A percentile compares a stretch with the other conserved stretches of the same genome.
These are phyloP conservation scores for Candida ovalis DNA, from an alignment of 805 yeast genomes.

Conservation along the genomic window DNA sequence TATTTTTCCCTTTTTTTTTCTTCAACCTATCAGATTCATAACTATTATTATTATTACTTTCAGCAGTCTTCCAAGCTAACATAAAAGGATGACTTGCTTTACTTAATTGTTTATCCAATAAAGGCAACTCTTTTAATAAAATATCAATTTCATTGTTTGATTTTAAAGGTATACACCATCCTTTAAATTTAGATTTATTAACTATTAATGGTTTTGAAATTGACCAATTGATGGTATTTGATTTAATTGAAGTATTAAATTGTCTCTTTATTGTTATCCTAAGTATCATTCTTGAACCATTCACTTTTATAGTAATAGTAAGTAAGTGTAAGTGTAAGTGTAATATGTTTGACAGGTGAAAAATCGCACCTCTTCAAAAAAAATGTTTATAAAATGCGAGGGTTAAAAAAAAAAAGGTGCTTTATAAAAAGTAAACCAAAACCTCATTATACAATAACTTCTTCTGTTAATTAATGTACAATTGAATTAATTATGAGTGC, in stretches of 20 bases:
- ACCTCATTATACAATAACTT: background rate
- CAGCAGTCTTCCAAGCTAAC: slow-evolving; percentile 65
- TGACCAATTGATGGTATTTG: slow-evolving; percentile 32
- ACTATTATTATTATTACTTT: slow-evolving; percentile 2
- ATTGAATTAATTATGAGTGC: too few species aligned
- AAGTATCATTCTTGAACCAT: too few species aligned
- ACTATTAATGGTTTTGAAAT: slow-evolving; percentile 39
- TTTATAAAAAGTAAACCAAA: background rate
- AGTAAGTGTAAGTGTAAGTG: too few species aligned
- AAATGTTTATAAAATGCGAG: background rate
- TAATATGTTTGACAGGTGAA: too few species aligned
- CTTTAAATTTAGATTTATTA: slow-evolving; percentile 66
- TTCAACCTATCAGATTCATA: background rate
- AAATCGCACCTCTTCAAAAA: background rate
- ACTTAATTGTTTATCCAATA: slow-evolving; percentile 42
- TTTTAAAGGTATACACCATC: slow-evolving; percentile 43
- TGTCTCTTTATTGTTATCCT: background rate
- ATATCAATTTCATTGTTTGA: slow-evolving; percentile 39
- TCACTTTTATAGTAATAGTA: too few species aligned
- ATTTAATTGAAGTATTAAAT: background rate
- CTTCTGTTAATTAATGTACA: too few species aligned
- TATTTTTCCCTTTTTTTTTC: slow-evolving; percentile 8
- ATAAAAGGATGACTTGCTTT: slow-evolving; percentile 72
- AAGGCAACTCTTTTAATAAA: slow-evolving; percentile 39
- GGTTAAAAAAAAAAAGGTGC: background rate